Evolutionary conservation across 2,329 filamentous ascomycete genomes (phyloP), one percentile per base, ranked within the genome.

Genomic region (Neurospora crassa): DNA sequence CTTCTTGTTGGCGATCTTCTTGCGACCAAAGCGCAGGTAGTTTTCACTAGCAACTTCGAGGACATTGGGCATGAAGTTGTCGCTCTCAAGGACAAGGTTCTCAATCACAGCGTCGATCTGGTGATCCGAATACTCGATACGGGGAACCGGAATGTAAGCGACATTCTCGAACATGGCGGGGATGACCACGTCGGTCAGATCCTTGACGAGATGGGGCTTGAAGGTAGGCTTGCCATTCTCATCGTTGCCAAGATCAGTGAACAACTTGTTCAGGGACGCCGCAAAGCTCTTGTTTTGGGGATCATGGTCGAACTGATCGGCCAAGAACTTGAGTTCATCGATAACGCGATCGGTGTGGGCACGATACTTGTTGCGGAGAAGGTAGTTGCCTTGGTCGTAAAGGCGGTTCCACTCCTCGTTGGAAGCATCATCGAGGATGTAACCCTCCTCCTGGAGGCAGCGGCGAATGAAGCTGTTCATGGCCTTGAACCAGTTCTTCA

Each of bases 31-130:
- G 76, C 92, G 90, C 88, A 94, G 93, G 84, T 96, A 96, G 84
- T 98, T 96, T 83, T 98, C 94, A 79, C 90, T 96, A 72, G 90
- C 88, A 73, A 98, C 87, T 81, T 99, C 95, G 47, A 97, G 81
- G 5, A 95, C 87, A 77, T 99, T 99, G 74, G 96, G 96, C 83
- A 94, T 93, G 76, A 99, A 90, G 83, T 99, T 99, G 84, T 98
- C 94, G 75, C 93, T 94, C 83, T 99, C 96, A 69, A 99, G 88
- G 67, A 97, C 91, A 12, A 99, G 84, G 81, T 99, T 99, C 84
- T 99, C 96, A 67, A 99, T 88, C 68, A 98, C 88, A 68, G 91
- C 91, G 81, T 99, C 96, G 69, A 97, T 85, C 85, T 91, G 89
- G 2, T 88, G 86, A 76, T 98, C 96, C 1, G 89, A 91, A 78